These are phyloP conservation scores for Melanogaster broomeanus DNA, from an alignment of 768 basidiomycete species.

Conservation along the genomic window DNA sequence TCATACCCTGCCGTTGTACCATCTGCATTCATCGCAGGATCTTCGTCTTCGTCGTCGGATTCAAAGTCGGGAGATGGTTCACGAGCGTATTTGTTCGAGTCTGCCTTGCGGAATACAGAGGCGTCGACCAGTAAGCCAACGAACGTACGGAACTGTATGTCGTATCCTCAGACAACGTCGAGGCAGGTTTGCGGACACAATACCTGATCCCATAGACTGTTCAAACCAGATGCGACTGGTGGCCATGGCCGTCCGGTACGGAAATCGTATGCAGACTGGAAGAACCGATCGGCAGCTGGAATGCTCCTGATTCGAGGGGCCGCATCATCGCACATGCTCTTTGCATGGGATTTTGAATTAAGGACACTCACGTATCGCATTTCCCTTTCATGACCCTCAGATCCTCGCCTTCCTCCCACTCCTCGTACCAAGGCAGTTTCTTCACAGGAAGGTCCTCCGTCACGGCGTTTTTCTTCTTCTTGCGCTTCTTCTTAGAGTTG, in stretches of 20 bases:
- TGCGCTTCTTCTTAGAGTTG: slow-evolving; percentile 52
- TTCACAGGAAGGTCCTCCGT: slow-evolving; percentile 19
- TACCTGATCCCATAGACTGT: slow-evolving; percentile 68
- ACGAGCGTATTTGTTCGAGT: slow-evolving; percentile 26
- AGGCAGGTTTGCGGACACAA: slow-evolving; percentile 2
- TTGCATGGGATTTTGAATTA: not conserved
- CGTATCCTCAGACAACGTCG: slow-evolving; percentile 3
- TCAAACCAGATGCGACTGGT: slow-evolving; percentile 28
- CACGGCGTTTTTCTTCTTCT: slow-evolving; percentile 33
- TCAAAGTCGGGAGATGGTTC: slow-evolving; percentile 39
- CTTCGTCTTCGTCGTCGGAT: slow-evolving; percentile 29
- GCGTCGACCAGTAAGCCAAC: slow-evolving; percentile 56
- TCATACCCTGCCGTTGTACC: not conserved
- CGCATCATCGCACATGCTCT: slow-evolving; percentile 4
- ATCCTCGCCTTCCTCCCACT: slow-evolving; percentile 68
- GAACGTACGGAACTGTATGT: slow-evolving; percentile 58
- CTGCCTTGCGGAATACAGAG: slow-evolving; percentile 35
- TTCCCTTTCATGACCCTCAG: slow-evolving; percentile 40
- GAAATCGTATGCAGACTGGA: slow-evolving; percentile 62
- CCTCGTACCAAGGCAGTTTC: slow-evolving; percentile 59
- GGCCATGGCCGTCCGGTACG: slow-evolving; percentile 42
- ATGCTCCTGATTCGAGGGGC: slow-evolving; percentile 36
- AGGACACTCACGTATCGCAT: slow-evolving; percentile 52
- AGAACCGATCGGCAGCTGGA: slow-evolving; percentile 54
- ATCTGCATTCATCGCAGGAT: slow-evolving; percentile 10